Percentiles rank a stretch among this genome's conserved stretches.
Conservation (phyloP, 495 filamentous ascomycete species). For the Podospora pseudopauciseta region DNA sequence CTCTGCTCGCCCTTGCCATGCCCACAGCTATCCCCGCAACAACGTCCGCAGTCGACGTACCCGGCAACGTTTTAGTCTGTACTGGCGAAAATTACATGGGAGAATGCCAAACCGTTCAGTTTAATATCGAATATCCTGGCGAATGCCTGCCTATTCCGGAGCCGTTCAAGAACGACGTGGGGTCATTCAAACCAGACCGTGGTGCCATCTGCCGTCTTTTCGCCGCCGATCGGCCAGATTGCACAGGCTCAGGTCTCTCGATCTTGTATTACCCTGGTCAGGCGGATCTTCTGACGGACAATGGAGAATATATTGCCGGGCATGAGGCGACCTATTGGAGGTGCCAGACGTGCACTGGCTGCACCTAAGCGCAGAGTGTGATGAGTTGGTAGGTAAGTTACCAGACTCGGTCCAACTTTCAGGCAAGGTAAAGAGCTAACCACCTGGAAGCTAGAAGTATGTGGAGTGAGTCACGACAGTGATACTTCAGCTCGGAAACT, state of each 20-base stretch:
- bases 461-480: too few relatives aligned
- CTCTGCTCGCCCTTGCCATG: background rate
- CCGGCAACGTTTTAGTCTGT: constrained; percentile 7
- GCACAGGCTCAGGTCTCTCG: background rate
- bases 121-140: background rate
- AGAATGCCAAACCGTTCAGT: constrained; percentile 1
- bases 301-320: background rate
- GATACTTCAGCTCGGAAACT: background rate
- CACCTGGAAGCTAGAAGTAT: too few relatives aligned
- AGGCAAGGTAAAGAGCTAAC: too few relatives aligned
- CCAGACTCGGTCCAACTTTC: background rate
- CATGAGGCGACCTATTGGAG: constrained; percentile 1
- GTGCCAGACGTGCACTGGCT: background rate
- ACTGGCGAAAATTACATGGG: constrained; percentile 6
- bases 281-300: background rate
- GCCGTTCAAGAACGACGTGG: background rate
- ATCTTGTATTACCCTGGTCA: constrained; percentile 2
- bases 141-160: constrained; percentile 1
- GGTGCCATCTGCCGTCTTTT: constrained; percentile 14
- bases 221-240: background rate
- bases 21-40: background rate
- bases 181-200: constrained; percentile 5
- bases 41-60: background rate
- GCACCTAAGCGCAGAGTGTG: background rate
- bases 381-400: background rate